Conservation (phyloP, 2,329 filamentous ascomycete species). For the Penicillium sp. region DNA sequence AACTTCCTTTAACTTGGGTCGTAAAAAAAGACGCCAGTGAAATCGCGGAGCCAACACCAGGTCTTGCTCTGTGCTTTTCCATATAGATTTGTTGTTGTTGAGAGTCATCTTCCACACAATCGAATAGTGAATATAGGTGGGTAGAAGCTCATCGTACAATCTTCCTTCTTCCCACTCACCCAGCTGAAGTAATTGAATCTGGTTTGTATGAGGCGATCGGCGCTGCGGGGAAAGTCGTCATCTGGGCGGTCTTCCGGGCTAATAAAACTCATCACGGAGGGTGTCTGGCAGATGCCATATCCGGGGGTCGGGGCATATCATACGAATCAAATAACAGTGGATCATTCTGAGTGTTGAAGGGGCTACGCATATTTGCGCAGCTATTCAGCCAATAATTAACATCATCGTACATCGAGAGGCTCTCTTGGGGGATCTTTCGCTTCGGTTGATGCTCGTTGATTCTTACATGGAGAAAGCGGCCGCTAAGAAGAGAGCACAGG, state of each 20-base stretch:
- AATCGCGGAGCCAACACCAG: conserved; percentile 13
- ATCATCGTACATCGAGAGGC: conserved; percentile 6
- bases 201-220: background rate
- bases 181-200: background rate
- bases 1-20: conserved; percentile 16
- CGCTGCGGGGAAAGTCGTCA: conserved; percentile 8
- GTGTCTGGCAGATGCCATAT: conserved; percentile 10
- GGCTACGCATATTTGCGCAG: conserved; percentile 10
- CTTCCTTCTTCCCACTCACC: conserved; percentile 7
- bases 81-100: conserved; percentile 9
- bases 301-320: conserved; percentile 9
- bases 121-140: conserved; percentile 7
- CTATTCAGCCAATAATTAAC: conserved; percentile 7
- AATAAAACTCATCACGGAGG: conserved; percentile 6
- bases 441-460: background rate
- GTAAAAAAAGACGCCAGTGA: conserved; percentile 16
- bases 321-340: conserved; percentile 1
- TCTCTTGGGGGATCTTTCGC: background rate
- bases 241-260: conserved; percentile 8
- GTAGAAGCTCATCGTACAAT: conserved; percentile 9
- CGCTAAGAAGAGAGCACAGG: conserved; percentile 8
- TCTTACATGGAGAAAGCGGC: conserved; percentile 2
- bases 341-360: conserved; percentile 6
- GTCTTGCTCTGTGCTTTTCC: conserved; percentile 17
- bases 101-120: conserved; percentile 14